Evolutionary conservation across 176 grass and related monocot genomes (phyloP), one percentile per base, ranked within the genome.

Genomic region (Avena eriantha): DNA sequence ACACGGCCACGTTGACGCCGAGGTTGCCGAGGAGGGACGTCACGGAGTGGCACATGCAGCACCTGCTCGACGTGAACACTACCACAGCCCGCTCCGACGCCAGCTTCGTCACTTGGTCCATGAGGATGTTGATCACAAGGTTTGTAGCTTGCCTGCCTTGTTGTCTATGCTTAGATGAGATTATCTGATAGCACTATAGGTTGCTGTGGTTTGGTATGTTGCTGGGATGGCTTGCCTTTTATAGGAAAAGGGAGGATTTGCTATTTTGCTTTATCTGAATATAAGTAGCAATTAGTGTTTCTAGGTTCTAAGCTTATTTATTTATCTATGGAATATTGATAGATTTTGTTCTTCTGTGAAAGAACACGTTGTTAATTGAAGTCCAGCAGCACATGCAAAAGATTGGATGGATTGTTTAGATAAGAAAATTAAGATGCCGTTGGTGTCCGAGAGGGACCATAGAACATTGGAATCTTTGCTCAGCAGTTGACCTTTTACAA

Each of bases 41-140:
- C 60, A 91, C 87, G 5, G 82, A 4, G 73, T 85, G 86, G 69
- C 86, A 78, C 86, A 91, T 85, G 81, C 81, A 91, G 65, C 86
- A 91, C 18, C 60, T 21, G 82, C 90, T 85, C 55, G 15, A 26
- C 49, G 86, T 85, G 58, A 91, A 88, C 46, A 91, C 64, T 81
- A 88, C 86, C 80, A 82, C 90, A 8, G 90, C 81, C 48, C 86
- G 49, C 66, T 91, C 76, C 26, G 90, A 85, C 47, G 48, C 86
- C 35, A 91, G 73, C 76, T 66, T 88, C 49, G 26, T 77, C 76
- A 91, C 90, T 57, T 16, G 60, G 10, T 91, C 90, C 89, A 84
- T 87, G 45, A 17, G 31, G 16, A 77, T 55, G n/a, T 8, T 2
- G 4, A 21, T 31, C 4, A 23, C 2, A 80, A 64, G 57, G 2